Base-by-base conservation (phyloP, 2,329 filamentous ascomycete species). In the Helicocarpus griseus region DNA sequence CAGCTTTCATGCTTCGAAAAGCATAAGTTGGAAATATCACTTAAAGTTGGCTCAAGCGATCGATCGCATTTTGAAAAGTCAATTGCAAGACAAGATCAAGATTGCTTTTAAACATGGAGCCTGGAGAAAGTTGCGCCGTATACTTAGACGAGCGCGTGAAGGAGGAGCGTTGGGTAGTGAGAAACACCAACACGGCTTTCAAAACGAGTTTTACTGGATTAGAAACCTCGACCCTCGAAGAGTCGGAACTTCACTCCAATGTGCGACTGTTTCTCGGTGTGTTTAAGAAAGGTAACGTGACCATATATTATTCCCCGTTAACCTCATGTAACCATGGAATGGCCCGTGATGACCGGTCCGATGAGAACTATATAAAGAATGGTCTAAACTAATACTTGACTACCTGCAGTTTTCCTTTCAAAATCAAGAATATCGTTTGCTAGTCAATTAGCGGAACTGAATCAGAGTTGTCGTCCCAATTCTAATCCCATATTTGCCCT, bases 401-500 rank as follows among this genome's bases (percentile, higher is more conserved):
- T 63, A 53, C 64, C 55, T 48, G 31, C 56, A 79, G 77, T 81
- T 49, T 76, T 77, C 57, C 66, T 80, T 35, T 80, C 77, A 60
- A 70, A 71, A 41, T 74, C 73, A 8, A 77, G 74, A 46, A 69
- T 72, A 52, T 73, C 76, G 19, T 79, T 79, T 58, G 69, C 77
- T 56, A 66, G 69, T 14, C 76, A 77, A 60, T 65, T 81, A 19
- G 72, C 73, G 50, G 74, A 79, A 56, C 63, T 81, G 31, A 74
- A 69, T 58, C 73, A 75, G 49, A 65, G 66, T 45, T 69, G 69
- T 28, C 67, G 68, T 56, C 51, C 56, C 56, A 53, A 63, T 61
- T 51, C 70, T 76, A 48, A 72, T 72, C 78, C 78, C n/a, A 76
- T 77, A 5, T 72, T 81, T 47, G 77, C 77, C 19, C 72, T 80